Evolutionary conservation across 2,329 filamentous ascomycete species (phyloP).

Genomic region (Fusarium proliferatum): DNA sequence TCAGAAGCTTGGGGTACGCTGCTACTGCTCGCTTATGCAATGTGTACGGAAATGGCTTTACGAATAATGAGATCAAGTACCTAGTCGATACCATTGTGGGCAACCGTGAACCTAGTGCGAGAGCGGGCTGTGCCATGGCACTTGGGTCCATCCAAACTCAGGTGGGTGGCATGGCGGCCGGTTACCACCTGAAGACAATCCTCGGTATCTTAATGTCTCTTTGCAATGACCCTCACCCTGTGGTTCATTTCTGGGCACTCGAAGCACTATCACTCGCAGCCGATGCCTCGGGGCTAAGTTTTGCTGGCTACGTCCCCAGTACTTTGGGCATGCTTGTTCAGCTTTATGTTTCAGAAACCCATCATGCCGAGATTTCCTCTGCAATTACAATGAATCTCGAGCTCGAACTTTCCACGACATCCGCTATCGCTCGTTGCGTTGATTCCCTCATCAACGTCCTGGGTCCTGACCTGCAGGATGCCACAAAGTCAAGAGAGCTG

Average conservation of each 20-base stretch:
- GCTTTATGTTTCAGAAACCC: slow-evolving; percentile 89
- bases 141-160: slow-evolving; percentile 94
- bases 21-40: slow-evolving; percentile 88
- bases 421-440: slow-evolving; percentile 86
- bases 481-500: slow-evolving; percentile 89
- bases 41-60: slow-evolving; percentile 86
- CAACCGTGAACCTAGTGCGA: slow-evolving; percentile 91
- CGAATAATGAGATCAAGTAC: slow-evolving; percentile 88
- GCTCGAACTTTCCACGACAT: slow-evolving; percentile 82
- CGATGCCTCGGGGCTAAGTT: slow-evolving; percentile 91
- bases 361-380: slow-evolving; percentile 85
- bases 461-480: slow-evolving; percentile 93
- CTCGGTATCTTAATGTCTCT: slow-evolving; percentile 98
- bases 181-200: slow-evolving; percentile 95
- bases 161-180: slow-evolving; percentile 96
- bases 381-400: slow-evolving; percentile 91
- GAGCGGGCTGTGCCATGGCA: slow-evolving; percentile 94
- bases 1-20: slow-evolving; percentile 86
- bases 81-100: slow-evolving; percentile 93
- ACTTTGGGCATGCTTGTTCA: slow-evolving; percentile 95
- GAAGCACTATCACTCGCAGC: slow-evolving; percentile 88
- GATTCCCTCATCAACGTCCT: slow-evolving; percentile 98
- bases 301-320: slow-evolving; percentile 88
- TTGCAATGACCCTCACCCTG: slow-evolving; percentile 92
- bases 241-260: slow-evolving; percentile 96